phyloP scores from a whole-genome alignment of 352 stramenopile genomes.

The Pythium scleroteichum region DNA sequence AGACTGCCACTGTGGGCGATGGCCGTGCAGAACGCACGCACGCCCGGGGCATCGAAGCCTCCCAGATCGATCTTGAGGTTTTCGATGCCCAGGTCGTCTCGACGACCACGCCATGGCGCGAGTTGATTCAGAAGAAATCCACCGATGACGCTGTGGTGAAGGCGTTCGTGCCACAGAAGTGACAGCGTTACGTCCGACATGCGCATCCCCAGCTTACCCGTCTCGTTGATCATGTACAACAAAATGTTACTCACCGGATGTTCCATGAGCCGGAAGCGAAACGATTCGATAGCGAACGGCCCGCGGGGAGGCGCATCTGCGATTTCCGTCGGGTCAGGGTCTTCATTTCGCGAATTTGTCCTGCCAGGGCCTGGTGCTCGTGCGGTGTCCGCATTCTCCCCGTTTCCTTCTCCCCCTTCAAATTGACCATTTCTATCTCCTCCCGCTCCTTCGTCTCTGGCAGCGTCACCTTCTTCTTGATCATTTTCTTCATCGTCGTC shows the following conservation, averaged over 20 bases:
- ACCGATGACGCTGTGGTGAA: constrained; percentile 25
- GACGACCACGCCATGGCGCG: constrained; percentile 19
- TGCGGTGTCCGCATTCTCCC: background rate
- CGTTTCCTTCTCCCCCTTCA: background rate
- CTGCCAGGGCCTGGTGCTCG: background rate
- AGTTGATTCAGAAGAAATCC: constrained; percentile 22
- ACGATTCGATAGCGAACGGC: constrained; percentile 16
- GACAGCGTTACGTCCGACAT: constrained; percentile 15
- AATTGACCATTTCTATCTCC: too few species aligned
- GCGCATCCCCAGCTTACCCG: constrained; percentile 17
- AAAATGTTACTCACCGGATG: constrained; percentile 15
- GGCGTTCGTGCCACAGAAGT: constrained; percentile 5
- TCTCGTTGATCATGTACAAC: constrained; percentile 22
- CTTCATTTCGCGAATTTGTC: background rate
- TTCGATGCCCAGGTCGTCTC: constrained; percentile 9
- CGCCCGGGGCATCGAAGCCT: constrained; percentile 17
- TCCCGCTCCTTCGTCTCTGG: background rate
- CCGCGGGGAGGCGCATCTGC: constrained; percentile 11
- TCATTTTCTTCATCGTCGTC: background rate
- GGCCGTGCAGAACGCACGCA: constrained; percentile 19
- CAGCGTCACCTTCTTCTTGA: background rate
- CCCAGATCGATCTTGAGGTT: constrained; percentile 3
- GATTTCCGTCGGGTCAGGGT: background rate
- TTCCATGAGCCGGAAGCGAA: constrained; percentile 11
- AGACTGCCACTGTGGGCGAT: constrained; percentile 20